Base-by-base conservation (phyloP, 257 asterid genomes). In the Nyctanthes arbortristis region DNA sequence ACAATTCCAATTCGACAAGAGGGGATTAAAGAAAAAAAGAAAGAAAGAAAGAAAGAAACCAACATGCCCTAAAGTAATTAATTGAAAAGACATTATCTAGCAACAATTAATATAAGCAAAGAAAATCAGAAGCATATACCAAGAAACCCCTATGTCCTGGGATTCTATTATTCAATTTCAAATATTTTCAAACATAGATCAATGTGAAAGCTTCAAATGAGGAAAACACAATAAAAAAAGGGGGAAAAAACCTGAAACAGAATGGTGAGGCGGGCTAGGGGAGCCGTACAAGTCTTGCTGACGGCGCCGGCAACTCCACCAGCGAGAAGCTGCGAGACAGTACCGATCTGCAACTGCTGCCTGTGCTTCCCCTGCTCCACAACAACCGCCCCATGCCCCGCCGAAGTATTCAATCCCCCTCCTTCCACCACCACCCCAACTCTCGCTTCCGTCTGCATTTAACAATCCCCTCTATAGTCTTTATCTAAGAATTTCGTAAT, bases 221-320 rank as follows among this genome's bases (percentile, higher is more conserved):
- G 1, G 16, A n/a, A 4, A 58, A 1, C 22, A 29, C 49, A 18
- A 7, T 16, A 57, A 22, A 47, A 24, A 74, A n/a, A n/a, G n/a
- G n/a, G n/a, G n/a, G n/a, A n/a, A n/a, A n/a, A n/a, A n/a, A n/a
- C 92, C 97, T 90, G 97, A 73, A 91, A 91, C 2, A 87, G 91
- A 70, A 91, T 91, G 52, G 97, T 91, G 52, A 91, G 90, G 63
- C 97, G 92, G 33, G 96, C 91, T 16, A 91, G 90, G 29, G 97
- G 97, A 22, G 97, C 96, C 22, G 97, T 91, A 66, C 92, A 87
- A 20, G 97, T 91, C 85, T 91, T 91, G 75, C 94, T 88, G 25
- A 91, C 84, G 60, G 97, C 96, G 49, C 97, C 96, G 60, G 97
- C 97, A 11, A 91, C 65, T 20, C 97, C 96, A 4, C 97, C 96